Percentiles rank a stretch among this genome's conserved stretches.
Evolutionary conservation across 345 rosid genomes (phyloP).

Genomic region (Brassica rapa): DNA sequence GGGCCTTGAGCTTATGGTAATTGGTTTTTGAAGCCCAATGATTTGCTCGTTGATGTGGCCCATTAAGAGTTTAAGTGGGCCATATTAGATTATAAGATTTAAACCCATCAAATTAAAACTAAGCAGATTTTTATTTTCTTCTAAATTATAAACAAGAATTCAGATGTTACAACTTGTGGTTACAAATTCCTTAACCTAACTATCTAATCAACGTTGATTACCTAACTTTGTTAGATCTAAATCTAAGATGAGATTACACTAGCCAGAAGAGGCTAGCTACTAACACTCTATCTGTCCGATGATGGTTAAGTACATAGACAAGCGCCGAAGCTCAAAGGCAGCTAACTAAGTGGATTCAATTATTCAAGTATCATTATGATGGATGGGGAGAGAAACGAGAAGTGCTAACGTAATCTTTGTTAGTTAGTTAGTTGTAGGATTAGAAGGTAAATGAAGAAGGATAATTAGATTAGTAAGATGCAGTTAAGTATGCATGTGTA

Average conservation of each 20-base stretch:
- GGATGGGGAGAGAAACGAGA: background rate
- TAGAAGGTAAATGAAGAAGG: background rate
- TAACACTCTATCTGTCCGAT: background rate
- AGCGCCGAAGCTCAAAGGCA: background rate
- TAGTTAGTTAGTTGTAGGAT: background rate
- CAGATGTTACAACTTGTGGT: too few species aligned
- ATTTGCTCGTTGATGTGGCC: background rate
- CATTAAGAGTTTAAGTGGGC: too few species aligned
- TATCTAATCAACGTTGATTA: too few species aligned
- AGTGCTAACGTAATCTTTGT: background rate
- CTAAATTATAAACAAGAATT: too few species aligned
- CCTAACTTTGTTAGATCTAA: background rate
- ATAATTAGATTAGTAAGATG: slow-evolving; percentile 1
- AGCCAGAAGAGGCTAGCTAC: background rate
- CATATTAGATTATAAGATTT: too few species aligned
- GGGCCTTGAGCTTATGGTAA: background rate
- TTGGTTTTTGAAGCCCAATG: background rate
- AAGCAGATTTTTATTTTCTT: too few species aligned
- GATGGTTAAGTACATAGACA: background rate
- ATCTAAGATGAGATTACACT: background rate
- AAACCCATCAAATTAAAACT: too few species aligned
- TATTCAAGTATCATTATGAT: background rate
- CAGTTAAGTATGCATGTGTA: slow-evolving; percentile 36
- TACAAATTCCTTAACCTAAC: too few species aligned
- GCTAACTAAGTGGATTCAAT: background rate